These are phyloP conservation scores for Solanum clarkiae DNA, from an alignment of 257 asterid genomes.

Conservation along the genomic window DNA sequence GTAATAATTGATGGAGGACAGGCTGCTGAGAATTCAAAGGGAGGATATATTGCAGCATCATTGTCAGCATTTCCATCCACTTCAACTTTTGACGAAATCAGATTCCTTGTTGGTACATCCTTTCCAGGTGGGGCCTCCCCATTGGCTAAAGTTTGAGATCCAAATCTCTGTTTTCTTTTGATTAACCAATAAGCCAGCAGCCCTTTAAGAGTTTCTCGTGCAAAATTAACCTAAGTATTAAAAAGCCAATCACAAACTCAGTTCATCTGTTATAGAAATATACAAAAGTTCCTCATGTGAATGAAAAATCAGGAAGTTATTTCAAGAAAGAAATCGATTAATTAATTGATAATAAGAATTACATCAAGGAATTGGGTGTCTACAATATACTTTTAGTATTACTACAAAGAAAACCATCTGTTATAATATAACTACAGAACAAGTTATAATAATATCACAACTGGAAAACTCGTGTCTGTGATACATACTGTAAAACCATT, in stretches of 20 bases:
- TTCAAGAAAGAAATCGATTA: background rate
- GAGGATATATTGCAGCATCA: constrained; percentile 81
- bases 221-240: constrained; percentile 61
- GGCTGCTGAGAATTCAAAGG: constrained; percentile 69
- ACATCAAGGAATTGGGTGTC: background rate
- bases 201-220: constrained; percentile 95
- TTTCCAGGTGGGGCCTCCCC: constrained; percentile 69
- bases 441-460: background rate
- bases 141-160: constrained; percentile 56
- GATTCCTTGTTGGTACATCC: constrained; percentile 52
- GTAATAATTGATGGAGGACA: constrained; percentile 90
- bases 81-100: constrained; percentile 61
- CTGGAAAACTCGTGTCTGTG: background rate
- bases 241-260: background rate
- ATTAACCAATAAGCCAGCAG: constrained; percentile 85
- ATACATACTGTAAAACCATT: background rate
- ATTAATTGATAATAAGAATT: background rate
- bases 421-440: background rate
- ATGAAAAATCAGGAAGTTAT: background rate
- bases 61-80: constrained; percentile 61
- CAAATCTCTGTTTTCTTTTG: constrained; percentile 64
- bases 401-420: background rate
- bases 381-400: background rate
- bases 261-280: background rate
- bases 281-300: background rate